Conservation (phyloP, 2,329 filamentous ascomycete genomes). For the Xylaria sp. region DNA sequence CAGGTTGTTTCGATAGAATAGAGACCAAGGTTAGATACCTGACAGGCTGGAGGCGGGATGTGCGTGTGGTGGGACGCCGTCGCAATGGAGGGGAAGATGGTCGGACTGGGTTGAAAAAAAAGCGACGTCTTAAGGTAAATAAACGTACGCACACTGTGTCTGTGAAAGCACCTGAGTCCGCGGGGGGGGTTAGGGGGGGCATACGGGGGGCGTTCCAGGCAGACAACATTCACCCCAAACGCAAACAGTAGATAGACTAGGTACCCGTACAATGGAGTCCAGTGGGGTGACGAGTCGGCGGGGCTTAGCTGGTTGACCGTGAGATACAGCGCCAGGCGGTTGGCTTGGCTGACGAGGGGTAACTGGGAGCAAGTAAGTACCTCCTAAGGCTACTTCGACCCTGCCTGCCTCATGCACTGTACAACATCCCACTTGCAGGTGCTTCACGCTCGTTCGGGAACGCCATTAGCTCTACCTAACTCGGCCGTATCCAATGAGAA, state of each 20-base stretch:
- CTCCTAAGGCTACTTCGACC: too few relatives aligned
- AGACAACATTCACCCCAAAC: neutral
- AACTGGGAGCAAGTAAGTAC: conserved; percentile 6
- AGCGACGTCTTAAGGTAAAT: conserved; percentile 16
- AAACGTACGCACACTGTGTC: conserved; percentile 17
- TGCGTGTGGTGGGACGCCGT: conserved; percentile 41
- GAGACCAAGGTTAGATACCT: conserved; percentile 20
- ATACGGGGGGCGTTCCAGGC: conserved; percentile 1
- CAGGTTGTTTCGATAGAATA: conserved; percentile 22
- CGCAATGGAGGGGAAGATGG: conserved; percentile 42
- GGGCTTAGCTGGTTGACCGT: conserved; percentile 21
- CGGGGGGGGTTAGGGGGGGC: neutral
- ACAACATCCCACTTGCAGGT: conserved; percentile 22
- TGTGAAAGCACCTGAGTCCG: neutral
- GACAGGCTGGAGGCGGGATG: conserved; percentile 32
- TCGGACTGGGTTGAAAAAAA: conserved; percentile 35
- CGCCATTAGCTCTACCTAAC: conserved; percentile 11
- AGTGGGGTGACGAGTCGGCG: conserved; percentile 24
- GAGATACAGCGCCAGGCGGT: conserved; percentile 6
- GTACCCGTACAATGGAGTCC: neutral
- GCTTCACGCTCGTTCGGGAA: conserved; percentile 2
- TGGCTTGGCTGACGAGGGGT: conserved; percentile 27
- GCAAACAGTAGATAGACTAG: neutral
- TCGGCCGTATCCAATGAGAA: conserved; percentile 4
- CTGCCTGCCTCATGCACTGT: conserved; percentile 23